Conservation (phyloP, 768 basidiomycete species). For the Pulveroboletus sp. region DNA sequence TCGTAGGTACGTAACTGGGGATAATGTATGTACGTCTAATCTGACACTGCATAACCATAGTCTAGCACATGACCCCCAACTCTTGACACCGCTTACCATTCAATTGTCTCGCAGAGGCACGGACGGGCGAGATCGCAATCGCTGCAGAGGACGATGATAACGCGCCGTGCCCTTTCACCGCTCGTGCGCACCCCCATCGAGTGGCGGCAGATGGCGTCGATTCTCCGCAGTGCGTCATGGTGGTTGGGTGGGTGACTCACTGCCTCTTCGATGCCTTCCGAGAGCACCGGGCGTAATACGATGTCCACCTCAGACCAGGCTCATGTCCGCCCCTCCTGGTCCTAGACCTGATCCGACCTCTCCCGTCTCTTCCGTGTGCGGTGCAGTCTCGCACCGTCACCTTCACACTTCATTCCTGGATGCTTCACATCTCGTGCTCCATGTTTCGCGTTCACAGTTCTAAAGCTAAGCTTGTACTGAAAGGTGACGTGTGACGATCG, state of each 20-base stretch:
- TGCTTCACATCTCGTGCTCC: constrained; percentile 1
- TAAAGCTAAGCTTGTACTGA: background rate
- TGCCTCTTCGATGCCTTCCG: constrained; percentile 10
- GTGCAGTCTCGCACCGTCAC: background rate
- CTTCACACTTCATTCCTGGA: constrained; percentile 1
- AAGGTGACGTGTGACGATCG: constrained; percentile 5
- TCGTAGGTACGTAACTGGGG: constrained; percentile 14
- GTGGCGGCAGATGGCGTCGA: background rate
- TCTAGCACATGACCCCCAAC: background rate
- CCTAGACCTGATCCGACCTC: constrained; percentile 18
- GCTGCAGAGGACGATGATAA: constrained; percentile 5
- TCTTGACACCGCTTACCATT: background rate
- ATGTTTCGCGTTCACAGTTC: constrained; percentile 1
- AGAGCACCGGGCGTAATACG: constrained; percentile 12
- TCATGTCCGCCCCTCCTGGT: background rate
- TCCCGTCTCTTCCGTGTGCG: constrained; percentile 13
- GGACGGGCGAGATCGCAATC: constrained; percentile 1
- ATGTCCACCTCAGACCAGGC: constrained; percentile 8
- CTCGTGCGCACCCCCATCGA: background rate
- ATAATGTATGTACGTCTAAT: constrained; percentile 9
- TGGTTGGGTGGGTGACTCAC: constrained; percentile 2
- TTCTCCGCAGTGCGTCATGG: constrained; percentile 10
- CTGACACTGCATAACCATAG: too few species aligned
- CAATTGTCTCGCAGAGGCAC: background rate
- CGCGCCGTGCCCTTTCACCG: background rate